Conservation (phyloP, 371 early-diverging fungal species). For the Mucor saturninus region DNA sequence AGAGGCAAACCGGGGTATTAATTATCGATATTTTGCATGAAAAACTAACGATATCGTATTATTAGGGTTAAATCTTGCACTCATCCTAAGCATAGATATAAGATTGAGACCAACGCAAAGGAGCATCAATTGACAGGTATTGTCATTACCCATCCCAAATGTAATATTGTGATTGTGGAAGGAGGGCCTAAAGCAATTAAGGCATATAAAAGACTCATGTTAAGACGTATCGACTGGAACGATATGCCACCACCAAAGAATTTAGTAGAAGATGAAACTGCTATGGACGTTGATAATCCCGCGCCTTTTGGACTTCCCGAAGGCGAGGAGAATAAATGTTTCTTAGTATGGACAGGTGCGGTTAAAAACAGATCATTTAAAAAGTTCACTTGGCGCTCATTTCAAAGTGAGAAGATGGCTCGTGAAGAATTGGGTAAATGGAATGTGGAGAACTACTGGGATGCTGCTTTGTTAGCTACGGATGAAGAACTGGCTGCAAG, state of each 20-base stretch:
- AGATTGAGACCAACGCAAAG: constrained; percentile 89
- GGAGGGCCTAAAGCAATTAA: constrained; percentile 90
- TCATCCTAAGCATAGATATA: constrained; percentile 82
- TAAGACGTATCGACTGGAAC: constrained; percentile 94
- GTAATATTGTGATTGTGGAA: constrained; percentile 89
- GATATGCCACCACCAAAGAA: constrained; percentile 57
- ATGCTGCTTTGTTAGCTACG: constrained; percentile 59
- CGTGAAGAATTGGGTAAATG: constrained; percentile 71
- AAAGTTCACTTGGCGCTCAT: constrained; percentile 74
- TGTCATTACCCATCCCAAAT: constrained; percentile 73
- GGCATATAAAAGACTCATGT: constrained; percentile 94
- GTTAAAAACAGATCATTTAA: constrained; percentile 77
- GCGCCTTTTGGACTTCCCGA: constrained; percentile 21
- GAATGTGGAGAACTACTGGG: constrained; percentile 85
- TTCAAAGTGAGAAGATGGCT: constrained; percentile 78
- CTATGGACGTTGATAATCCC: constrained; percentile 39
- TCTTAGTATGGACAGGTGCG: constrained; percentile 93
- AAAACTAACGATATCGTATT: neutral
- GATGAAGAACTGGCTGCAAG: constrained; percentile 50
- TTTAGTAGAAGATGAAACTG: constrained; percentile 38
- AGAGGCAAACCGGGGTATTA: neutral
- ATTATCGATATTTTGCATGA: neutral
- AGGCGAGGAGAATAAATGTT: constrained; percentile 77
- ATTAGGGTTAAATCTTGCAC: constrained; percentile 75
- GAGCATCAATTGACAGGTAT: constrained; percentile 86